phyloP scores from a whole-genome alignment of 306 rosid genomes.

The Castanea sativa region DNA sequence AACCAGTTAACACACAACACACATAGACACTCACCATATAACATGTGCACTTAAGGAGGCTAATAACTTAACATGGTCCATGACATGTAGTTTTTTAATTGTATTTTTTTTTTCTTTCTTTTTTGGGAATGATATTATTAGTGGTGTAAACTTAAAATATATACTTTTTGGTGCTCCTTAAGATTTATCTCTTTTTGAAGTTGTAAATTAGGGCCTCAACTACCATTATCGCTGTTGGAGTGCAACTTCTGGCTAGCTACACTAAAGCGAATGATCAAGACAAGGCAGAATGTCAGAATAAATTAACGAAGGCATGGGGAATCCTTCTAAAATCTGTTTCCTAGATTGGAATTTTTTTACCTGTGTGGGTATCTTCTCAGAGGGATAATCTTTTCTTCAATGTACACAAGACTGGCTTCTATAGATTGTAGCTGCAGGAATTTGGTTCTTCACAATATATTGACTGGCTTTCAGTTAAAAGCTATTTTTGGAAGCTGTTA shows the following conservation, averaged over 20 bases:
- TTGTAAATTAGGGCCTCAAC: no score
- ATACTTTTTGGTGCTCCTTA: no score
- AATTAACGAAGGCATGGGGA: constrained; percentile 29
- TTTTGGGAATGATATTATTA: no score
- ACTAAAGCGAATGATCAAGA: constrained; percentile 97
- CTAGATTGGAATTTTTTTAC: constrained; percentile 26
- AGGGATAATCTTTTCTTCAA: constrained; percentile 26
- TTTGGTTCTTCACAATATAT: constrained; percentile 45
- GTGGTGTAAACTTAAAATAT: no score
- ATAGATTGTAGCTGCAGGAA: constrained; percentile 51
- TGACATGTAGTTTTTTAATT: no score
- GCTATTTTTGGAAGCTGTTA: constrained; percentile 49
- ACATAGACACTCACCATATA: no score
- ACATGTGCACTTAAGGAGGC: no score
- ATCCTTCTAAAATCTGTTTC: constrained; percentile 13
- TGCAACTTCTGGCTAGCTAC: constrained; percentile 98
- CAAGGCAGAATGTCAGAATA: constrained; percentile 84
- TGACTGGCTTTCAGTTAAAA: constrained; percentile 40
- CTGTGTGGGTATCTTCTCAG: constrained; percentile 36
- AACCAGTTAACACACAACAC: no score
- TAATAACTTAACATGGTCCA: no score
- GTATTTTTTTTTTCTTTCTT: no score
- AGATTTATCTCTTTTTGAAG: no score
- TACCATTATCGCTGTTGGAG: constrained; percentile 23
- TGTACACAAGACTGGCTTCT: constrained; percentile 52